These are phyloP conservation scores for Saxophila tyrrhenica DNA, from an alignment of 495 filamentous ascomycete species.

Conservation along the genomic window DNA sequence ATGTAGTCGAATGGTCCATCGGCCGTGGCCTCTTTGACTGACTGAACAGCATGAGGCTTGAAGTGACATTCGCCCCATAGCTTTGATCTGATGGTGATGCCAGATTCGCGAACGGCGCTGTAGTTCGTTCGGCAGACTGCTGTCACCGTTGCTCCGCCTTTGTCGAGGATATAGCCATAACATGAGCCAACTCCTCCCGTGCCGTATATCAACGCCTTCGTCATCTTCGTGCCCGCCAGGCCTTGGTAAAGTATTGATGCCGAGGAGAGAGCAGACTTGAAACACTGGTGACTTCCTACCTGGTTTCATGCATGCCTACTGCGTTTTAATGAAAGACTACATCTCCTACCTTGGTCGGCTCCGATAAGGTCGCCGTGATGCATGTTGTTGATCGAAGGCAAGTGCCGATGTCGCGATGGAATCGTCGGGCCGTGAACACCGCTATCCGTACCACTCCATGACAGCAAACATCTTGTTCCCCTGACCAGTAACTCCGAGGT, in stretches of 20 bases:
- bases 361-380: not conserved
- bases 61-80: conserved; percentile 35
- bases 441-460: not conserved
- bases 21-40: conserved; percentile 29
- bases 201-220: conserved; percentile 39
- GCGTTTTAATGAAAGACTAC: too few species aligned
- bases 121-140: conserved; percentile 48
- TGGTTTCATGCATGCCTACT: not conserved
- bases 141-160: conserved; percentile 35
- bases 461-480: not conserved
- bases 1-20: conserved; percentile 40
- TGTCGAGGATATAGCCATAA: conserved; percentile 39
- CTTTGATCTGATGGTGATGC: conserved; percentile 42
- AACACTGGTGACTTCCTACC: not conserved
- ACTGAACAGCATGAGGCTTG: conserved; percentile 32
- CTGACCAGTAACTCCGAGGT: too few species aligned
- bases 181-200: conserved; percentile 42
- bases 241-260: too few species aligned
- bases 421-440: too few species aligned
- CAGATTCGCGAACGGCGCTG: conserved; percentile 32
- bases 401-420: not conserved
- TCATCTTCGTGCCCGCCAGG: too few species aligned
- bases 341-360: too few species aligned
- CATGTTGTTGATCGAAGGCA: not conserved
- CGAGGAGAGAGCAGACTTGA: too few species aligned